phyloP scores from a whole-genome alignment of 306 rosid genomes.

The Trifolium fragiferum region DNA sequence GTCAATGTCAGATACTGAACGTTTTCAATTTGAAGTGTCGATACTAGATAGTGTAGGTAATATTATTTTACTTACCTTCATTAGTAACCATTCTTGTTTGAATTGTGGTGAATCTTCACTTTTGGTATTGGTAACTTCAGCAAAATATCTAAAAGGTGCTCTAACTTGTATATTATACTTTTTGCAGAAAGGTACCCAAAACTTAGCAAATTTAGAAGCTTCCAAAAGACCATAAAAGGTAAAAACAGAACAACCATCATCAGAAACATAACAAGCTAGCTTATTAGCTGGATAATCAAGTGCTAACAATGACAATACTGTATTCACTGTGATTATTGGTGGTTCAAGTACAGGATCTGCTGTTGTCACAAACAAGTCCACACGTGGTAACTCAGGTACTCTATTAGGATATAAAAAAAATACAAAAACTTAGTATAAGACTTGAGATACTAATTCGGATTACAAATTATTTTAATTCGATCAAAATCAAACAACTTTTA shows the following conservation, averaged over 20 bases:
- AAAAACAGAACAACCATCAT: slow-evolving; percentile 70
- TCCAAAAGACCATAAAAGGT: slow-evolving; percentile 59
- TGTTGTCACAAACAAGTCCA: slow-evolving; percentile 75
- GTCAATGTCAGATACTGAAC: too few species aligned
- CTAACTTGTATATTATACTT: slow-evolving; percentile 56
- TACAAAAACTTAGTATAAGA: neutral
- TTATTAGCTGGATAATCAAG: slow-evolving; percentile 67
- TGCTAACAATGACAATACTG: slow-evolving; percentile 67
- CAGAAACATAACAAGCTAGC: slow-evolving; percentile 78
- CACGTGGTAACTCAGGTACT: slow-evolving; percentile 60
- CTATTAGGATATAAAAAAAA: slow-evolving; percentile 16
- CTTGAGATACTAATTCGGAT: neutral
- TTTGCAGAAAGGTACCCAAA: slow-evolving; percentile 74
- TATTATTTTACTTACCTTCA: slow-evolving; percentile 55
- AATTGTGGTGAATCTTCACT: slow-evolving; percentile 35
- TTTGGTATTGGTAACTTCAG: neutral
- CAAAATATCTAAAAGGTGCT: slow-evolving; percentile 68
- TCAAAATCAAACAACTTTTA: too few species aligned
- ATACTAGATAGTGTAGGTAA: neutral
- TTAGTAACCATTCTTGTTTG: slow-evolving; percentile 48
- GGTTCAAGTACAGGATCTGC: slow-evolving; percentile 68
- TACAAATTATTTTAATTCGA: neutral
- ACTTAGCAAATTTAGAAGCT: slow-evolving; percentile 61
- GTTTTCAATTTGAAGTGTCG: too few species aligned
- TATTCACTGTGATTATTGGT: slow-evolving; percentile 64